Base-by-base conservation (phyloP, 208 protist species). In the Trichomonas gallinae region DNA sequence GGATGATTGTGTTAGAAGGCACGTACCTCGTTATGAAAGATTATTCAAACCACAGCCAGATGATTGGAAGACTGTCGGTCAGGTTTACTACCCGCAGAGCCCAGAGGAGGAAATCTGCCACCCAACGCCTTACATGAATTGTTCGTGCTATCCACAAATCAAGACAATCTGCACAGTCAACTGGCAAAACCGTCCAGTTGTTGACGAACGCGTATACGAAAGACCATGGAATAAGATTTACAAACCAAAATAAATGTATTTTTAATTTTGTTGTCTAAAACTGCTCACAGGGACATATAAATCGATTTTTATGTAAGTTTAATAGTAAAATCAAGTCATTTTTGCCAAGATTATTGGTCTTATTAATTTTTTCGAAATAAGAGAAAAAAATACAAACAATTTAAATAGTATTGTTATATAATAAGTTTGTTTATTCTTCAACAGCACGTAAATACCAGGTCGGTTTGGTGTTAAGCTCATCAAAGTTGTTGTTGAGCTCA, bases 341-440 rank as follows among this genome's bases (percentile, higher is more conserved):
- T n/a, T n/a, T n/a, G n/a, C n/a, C n/a, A n/a, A n/a, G n/a, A n/a
- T n/a, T n/a, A n/a, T n/a, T n/a, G n/a, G n/a, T n/a, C n/a, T n/a
- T n/a, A n/a, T n/a, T n/a, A n/a, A n/a, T n/a, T n/a, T n/a, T n/a
- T n/a, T n/a, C n/a, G n/a, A n/a, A n/a, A n/a, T n/a, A n/a, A n/a
- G n/a, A n/a, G n/a, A n/a, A n/a, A n/a, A n/a, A n/a, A n/a, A n/a
- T n/a, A n/a, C n/a, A n/a, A n/a, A n/a, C n/a, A n/a, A n/a, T n/a
- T n/a, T n/a, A n/a, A n/a, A n/a, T n/a, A n/a, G n/a, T n/a, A 72
- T 72, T 72, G 58, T 72, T n/a, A n/a, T n/a, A 72, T 72, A 72
- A 72, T 72, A 72, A 72, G 46, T 72, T 72, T 72, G 58, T 93
- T 93, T 51, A 93, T 93, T 93, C 87, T 48, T 93, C 87, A 38